These are phyloP conservation scores for Dalbergia oliveri DNA, from an alignment of 306 rosid genomes.

Conservation along the genomic window DNA sequence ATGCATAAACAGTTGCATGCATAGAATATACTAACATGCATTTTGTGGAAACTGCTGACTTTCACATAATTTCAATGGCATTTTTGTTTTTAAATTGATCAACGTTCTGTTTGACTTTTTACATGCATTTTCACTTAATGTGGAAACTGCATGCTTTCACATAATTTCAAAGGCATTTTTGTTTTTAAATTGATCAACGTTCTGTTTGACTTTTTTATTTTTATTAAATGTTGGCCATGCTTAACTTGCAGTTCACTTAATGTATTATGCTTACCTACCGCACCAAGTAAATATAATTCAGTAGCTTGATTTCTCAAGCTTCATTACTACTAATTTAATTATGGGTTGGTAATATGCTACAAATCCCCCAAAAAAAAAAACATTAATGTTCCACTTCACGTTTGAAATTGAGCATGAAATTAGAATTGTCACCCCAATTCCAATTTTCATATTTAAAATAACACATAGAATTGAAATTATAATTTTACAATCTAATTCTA, in stretches of 20 bases:
- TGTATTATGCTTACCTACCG: constrained; percentile 9
- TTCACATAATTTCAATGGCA: constrained; percentile 7
- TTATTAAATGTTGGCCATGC: not conserved
- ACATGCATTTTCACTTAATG: constrained; percentile 45
- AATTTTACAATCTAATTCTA: too few relatives aligned
- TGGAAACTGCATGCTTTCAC: constrained; percentile 12
- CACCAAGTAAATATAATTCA: constrained; percentile 21
- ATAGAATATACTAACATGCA: constrained; percentile 41
- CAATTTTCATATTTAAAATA: too few relatives aligned
- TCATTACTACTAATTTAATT: not conserved
- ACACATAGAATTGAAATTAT: too few relatives aligned
- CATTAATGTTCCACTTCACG: too few relatives aligned
- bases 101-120: constrained; percentile 32
- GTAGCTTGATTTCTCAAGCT: not conserved
- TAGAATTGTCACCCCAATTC: too few relatives aligned
- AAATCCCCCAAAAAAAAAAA: too few relatives aligned
- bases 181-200: constrained; percentile 12
- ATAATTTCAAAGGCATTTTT: constrained; percentile 19
- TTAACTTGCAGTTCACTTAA: constrained; percentile 23
- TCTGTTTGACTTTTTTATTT: constrained; percentile 32
- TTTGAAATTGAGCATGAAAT: too few relatives aligned
- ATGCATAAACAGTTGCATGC: not conserved
- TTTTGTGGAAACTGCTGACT: constrained; percentile 27
- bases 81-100: constrained; percentile 25
- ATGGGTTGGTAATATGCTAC: too few relatives aligned